Evolutionary conservation across 129 eudicot genomes (phyloP), one percentile per base, ranked within the genome.

Genomic region (Flaveria robusta): DNA sequence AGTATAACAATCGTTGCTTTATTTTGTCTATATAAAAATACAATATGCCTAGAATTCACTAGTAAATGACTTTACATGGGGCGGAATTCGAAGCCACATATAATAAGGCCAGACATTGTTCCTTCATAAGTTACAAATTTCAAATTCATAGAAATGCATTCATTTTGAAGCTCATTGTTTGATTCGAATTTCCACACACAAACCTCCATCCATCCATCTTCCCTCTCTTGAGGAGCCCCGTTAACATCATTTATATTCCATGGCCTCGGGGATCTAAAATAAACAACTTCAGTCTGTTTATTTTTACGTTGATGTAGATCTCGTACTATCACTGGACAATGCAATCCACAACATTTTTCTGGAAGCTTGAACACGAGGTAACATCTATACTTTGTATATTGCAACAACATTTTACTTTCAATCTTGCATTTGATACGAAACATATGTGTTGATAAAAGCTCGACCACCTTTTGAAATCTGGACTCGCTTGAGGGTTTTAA

Each of bases 181-280:
- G 42, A 1, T 27, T 62, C 7, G 4, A 62, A 62, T 13, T 26
- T 62, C 67, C 19, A 62, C 20, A 62, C 42, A 62, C 0, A 27
- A 12, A 62, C 42, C 67, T 62, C n/a, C 67, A 27, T 62, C 67
- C 67, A 62, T 62, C 67, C 41, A 27, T 60, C 67, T 60, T 27
- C 67, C 42, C 67, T 60, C 67, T 62, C 42, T 26, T 62, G 42
- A 26, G 67, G 41, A 27, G 27, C 42, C 20, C n/a, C n/a, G 26
- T 5, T 4, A 14, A 5, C n/a, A 62, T 13, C 67, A 26, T 27
- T 19, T 5, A 27, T 1, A 62, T 27, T 62, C 67, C 67, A 62
- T 1, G 42, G 67, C 3, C 43, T 62, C 0, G 67, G 67, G 11
- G 67, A 26, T 27, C 67, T 62, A 27, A 62, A 62, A 27, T 12